Evolutionary conservation across 257 asterid genomes (phyloP), one percentile per base, ranked within the genome.

Genomic region (Lantana camara): DNA sequence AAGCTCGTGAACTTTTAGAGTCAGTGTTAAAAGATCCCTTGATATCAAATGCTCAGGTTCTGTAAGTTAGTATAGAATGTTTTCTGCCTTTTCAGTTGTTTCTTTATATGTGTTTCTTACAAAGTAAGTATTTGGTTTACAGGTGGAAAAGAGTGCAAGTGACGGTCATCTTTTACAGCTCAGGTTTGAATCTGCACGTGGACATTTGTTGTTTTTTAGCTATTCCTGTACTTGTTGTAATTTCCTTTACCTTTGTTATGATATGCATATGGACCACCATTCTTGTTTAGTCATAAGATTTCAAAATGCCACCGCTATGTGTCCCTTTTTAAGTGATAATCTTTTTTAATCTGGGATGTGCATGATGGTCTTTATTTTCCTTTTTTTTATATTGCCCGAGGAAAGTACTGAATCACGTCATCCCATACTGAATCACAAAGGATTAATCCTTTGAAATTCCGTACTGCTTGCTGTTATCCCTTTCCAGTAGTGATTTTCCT

Each of bases 91-190:
- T 72, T n/a, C 24, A 17, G 40, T 51, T 60, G 32, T 64, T 69
- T 54, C 65, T 75, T 44, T 10, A 16, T 40, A 29, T 16, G 38
- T 24, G 19, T 58, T 41, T 70, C 46, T 54, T 64, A 63, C 70
- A 7, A 47, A 68, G 44, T 59, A 54, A 46, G 57, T 50, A 37
- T 54, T 65, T 63, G 61, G 34, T 75, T 68, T 77, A 69, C 82
- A 93, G 99, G 97, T 78, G 77, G 95, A 84, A 51, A 81, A 67
- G 52, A 84, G 74, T 75, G 84, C 85, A 52, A 88, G 84, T 62
- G 94, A 83, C 66, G 95, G 95, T 52, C 99, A 94, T 71, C 95
- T 94, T 69, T 72, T 84, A 68, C 99, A 88, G 82, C 97, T 94
- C 82, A 94, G 99, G 99, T 90, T 75, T 51, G 64, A 42, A 53